phyloP scores from a whole-genome alignment of 352 stramenopile species.

The Pythium brassicae region DNA sequence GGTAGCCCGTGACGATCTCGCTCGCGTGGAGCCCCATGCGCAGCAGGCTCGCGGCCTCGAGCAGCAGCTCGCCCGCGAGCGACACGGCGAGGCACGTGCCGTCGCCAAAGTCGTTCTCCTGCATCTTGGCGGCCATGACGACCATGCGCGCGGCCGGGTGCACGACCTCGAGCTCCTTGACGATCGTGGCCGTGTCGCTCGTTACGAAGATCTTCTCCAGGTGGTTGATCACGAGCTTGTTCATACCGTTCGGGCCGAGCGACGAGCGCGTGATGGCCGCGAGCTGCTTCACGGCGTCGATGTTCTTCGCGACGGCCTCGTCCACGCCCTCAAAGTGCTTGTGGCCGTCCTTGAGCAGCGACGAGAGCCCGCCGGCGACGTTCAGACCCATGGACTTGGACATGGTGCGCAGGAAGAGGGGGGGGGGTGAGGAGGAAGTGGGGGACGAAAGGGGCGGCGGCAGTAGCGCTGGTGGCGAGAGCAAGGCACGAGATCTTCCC shows the following conservation, averaged over 20 bases:
- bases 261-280: constrained; percentile 96
- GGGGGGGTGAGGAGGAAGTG: neutral
- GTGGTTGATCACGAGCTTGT: constrained; percentile 99
- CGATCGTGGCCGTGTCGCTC: constrained; percentile 98
- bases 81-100: constrained; percentile 97
- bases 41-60: constrained; percentile 95
- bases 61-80: constrained; percentile 97
- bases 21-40: constrained; percentile 96
- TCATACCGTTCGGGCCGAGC: constrained; percentile 98
- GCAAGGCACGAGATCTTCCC: no score
- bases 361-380: constrained; percentile 92
- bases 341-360: constrained; percentile 98
- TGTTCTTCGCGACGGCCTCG: constrained; percentile 97
- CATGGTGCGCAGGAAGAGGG: constrained; percentile 33
- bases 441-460: no score
- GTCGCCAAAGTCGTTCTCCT: constrained; percentile 97
- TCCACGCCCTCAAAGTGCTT: constrained; percentile 95
- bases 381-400: constrained; percentile 95
- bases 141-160: constrained; percentile 99
- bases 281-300: constrained; percentile 98
- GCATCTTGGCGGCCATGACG: constrained; percentile 96
- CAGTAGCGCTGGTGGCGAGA: no score
- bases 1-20: constrained; percentile 98
- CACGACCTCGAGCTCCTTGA: constrained; percentile 98
- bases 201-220: constrained; percentile 99